Base-by-base conservation (phyloP, 306 rosid genomes). In the Ziziphus jujuba region DNA sequence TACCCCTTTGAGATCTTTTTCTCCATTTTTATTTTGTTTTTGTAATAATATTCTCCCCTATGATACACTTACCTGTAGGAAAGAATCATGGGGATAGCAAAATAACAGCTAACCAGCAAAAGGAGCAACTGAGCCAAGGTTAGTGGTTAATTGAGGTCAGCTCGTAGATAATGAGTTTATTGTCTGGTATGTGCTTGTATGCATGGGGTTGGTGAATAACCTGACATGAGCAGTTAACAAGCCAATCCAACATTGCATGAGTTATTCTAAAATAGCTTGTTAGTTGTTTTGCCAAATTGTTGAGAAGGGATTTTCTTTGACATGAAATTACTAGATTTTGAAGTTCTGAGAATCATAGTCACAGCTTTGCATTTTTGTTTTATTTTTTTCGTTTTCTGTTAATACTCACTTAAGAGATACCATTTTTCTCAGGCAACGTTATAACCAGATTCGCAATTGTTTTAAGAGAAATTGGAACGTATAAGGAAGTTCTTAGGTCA, bases 401-500 rank as follows among this genome's bases (percentile, higher is more conserved):
- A 7, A 34, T 15, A 13, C 35, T 44, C 12, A 22, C 1, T 17
- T 45, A 67, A 33, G 61, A 47, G 48, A 45, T 36, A 59, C 20
- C 22, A 12, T 45, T 57, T 25, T 66, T 64, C 65, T 72, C 74
- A 93, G 98, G 97, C 60, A 93, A 90, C 61, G 86, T 83, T 78
- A 84, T 93, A 91, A 88, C 90, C 78, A 93, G 87, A 80, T 93
- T 90, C 43, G 86, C 98, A 34, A 84, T 84, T 76, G 98, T 97
- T 17, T 75, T 93, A 54, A 84, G 97, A 80, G 97, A 93, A 84
- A 90, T 90, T 7, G 96, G 91, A 72, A 86, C 93, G 58, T 88
- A 88, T 80, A 93, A 93, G 73, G 98, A 93, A 80, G 95, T 88
- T 49, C 92, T 93, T 69, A 91, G 95, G n/a, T 90, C 98, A 65